Evolutionary conservation across 2,329 filamentous ascomycete genomes (phyloP), one percentile per base, ranked within the genome.

Genomic region (Aspergillus floridensis): DNA sequence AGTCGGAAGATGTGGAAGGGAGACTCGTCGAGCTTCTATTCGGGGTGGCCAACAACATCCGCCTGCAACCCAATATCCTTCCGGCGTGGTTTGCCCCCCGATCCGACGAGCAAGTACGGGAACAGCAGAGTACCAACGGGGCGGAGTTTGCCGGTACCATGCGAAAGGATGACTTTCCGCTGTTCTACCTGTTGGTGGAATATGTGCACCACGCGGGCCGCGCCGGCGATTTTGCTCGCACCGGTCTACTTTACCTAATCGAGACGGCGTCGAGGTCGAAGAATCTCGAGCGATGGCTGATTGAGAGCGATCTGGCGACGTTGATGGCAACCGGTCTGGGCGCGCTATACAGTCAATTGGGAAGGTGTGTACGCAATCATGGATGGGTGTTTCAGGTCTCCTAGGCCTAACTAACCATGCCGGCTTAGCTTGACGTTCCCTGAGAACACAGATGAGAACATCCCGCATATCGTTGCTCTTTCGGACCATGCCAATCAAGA

Each of bases 191-290:
- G 46, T 81, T 99, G 65, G 91, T 99, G 72, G 93, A 99, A 73
- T 96, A 96, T 72, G 96, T 99, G 56, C 93, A 99, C 71, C 90
- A 96, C 66, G 93, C 97, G 72, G 95, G 95, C 47, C 88, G 93
- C 58, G 90, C 96, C 19, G 95, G 95, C 12, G 95, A 99, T 75
- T 99, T 99, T 80, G 93, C 95, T 2, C 84, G 95, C 59, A 99
- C 95, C 0, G 95, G 95, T 0, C 76, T 99, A 62, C 82, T 99
- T 7, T 99, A 99, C 76, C 91, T 99, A 60, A 96, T 98, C 67
- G 93, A 98, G 77, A 91, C 92, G 0, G 92, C 93, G 0, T 93
- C 92, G 0, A 89, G 87, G 65, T 96, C 92, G 0, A 85, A 87
- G 21, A 84, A 87, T 1, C 76, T 99, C 60, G 95, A 99, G 77